These are phyloP conservation scores for California macrophylla DNA, from an alignment of 441 rosid species.

Conservation along the genomic window DNA sequence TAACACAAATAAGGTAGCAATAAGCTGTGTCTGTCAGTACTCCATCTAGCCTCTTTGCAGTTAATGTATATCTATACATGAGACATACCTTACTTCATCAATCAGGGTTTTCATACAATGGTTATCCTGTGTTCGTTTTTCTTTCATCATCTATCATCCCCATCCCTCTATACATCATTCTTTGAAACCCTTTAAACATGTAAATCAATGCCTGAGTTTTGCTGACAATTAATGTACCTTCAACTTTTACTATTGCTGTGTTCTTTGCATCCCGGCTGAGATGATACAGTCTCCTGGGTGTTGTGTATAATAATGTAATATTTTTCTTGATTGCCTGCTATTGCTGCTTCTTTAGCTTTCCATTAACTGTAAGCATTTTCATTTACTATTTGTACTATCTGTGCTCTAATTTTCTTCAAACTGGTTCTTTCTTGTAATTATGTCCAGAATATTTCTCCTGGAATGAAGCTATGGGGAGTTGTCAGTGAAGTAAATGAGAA, in stretches of 20 bases:
- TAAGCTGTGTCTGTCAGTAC: not conserved
- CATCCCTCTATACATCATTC: not conserved
- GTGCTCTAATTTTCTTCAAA: not conserved
- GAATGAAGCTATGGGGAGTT: constrained; percentile 97
- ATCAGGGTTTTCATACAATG: not conserved
- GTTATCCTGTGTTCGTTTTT: not conserved
- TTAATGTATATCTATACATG: not conserved
- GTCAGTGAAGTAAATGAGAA: constrained; percentile 87
- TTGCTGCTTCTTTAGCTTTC: not conserved
- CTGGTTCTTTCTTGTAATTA: constrained; percentile 7
- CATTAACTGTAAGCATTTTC: not conserved
- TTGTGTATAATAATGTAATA: not conserved
- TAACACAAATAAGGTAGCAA: not conserved
- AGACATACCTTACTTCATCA: not conserved
- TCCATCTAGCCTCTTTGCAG: not conserved
- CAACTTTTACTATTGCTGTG: not conserved
- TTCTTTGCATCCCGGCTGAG: not conserved
- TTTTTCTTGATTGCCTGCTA: not conserved
- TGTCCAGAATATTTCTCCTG: constrained; percentile 73
- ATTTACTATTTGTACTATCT: not conserved
- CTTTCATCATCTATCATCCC: constrained; percentile 1
- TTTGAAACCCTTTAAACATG: not conserved
- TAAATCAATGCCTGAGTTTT: not conserved
- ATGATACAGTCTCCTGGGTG: not conserved
- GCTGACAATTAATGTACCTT: not conserved